These are phyloP conservation scores for Acer negundo DNA, from an alignment of 345 rosid species.

Conservation along the genomic window DNA sequence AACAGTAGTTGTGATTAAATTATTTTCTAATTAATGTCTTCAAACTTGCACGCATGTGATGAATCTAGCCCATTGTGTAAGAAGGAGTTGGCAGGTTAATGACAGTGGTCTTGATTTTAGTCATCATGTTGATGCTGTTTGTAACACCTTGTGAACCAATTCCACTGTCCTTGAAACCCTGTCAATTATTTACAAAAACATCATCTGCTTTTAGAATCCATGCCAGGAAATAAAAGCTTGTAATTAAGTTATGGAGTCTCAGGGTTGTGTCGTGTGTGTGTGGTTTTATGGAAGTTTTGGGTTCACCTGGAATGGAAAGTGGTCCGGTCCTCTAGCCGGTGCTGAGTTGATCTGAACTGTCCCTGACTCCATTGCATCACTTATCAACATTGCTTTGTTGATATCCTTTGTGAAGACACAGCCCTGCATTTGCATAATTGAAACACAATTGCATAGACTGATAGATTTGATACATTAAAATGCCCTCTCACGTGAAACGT, in stretches of 20 bases:
- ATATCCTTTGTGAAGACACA: slow-evolving; percentile 93
- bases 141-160: slow-evolving; percentile 98
- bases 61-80: slow-evolving; percentile 81
- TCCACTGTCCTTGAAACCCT: slow-evolving; percentile 99
- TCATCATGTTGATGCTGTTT: slow-evolving; percentile 97
- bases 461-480: not conserved
- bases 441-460: not conserved
- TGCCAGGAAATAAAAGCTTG: not conserved
- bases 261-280: not conserved
- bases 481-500: not conserved
- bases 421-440: slow-evolving; percentile 49
- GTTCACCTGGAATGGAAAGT: slow-evolving; percentile 96
- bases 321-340: slow-evolving; percentile 99
- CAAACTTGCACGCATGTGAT: not conserved
- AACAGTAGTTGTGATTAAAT: not conserved
- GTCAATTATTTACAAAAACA: slow-evolving; percentile 2
- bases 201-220: not conserved
- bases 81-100: slow-evolving; percentile 90
- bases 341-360: slow-evolving; percentile 99
- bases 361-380: slow-evolving; percentile 99
- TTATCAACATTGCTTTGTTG: slow-evolving; percentile 82
- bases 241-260: not conserved
- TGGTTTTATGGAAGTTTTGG: no score
- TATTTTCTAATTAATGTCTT: slow-evolving; percentile 11
- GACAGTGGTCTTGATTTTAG: slow-evolving; percentile 88